phyloP scores from a whole-genome alignment of 2,329 filamentous ascomycete species.

The Fusarium marasasianum region DNA sequence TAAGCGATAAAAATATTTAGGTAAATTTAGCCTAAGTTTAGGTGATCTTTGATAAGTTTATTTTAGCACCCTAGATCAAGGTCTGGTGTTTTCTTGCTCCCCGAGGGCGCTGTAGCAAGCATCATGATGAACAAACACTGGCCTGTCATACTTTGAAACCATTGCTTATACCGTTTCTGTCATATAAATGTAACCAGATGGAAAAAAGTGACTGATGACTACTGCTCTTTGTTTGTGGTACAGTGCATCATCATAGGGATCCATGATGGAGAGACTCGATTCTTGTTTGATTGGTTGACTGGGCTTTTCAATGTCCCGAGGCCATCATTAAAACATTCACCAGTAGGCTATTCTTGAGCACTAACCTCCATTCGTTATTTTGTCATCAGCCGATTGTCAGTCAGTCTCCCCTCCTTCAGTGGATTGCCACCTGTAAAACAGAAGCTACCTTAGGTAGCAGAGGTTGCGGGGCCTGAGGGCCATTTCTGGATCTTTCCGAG shows the following conservation, averaged over 20 bases:
- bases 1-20: no score
- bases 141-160: conserved; percentile 18
- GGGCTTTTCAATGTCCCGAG: neutral
- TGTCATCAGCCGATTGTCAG: neutral
- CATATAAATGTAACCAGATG: conserved; percentile 4
- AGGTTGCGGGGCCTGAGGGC: conserved; percentile 10
- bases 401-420: neutral
- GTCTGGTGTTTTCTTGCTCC: no score
- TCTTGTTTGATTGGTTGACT: conserved; percentile 1
- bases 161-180: conserved; percentile 4
- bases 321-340: neutral
- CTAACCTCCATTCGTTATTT: neutral
- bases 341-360: neutral
- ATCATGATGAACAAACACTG: neutral
- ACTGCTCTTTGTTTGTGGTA: conserved; percentile 8
- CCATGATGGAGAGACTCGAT: conserved; percentile 16
- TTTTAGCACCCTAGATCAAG: no score
- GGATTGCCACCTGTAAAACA: conserved; percentile 13
- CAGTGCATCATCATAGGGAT: conserved; percentile 28
- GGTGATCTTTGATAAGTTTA: no score
- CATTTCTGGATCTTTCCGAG: neutral
- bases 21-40: no score
- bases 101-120: conserved; percentile 1
- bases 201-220: neutral
- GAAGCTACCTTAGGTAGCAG: neutral